These are phyloP conservation scores for Juglanconis sp. DNA, from an alignment of 2,329 filamentous ascomycete species.

Conservation along the genomic window DNA sequence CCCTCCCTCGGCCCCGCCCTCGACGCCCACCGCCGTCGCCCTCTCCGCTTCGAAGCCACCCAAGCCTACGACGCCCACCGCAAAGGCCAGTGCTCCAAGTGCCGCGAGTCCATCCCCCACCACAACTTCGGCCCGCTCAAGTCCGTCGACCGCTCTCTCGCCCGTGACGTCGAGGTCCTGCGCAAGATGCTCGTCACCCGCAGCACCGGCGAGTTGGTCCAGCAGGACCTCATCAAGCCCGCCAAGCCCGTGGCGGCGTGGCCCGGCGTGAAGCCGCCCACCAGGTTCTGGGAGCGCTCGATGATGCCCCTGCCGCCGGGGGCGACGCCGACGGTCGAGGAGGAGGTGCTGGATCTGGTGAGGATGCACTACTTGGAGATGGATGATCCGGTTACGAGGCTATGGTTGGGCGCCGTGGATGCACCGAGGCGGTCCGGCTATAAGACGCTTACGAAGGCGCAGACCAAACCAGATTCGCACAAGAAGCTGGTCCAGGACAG, in stretches of 20 bases:
- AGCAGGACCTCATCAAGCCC: background rate
- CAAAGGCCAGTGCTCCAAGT: background rate
- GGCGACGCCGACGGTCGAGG: slow-evolving; percentile 4
- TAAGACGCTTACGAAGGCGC: slow-evolving; percentile 1
- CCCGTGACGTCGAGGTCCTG: slow-evolving; percentile 26
- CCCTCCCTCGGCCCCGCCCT: no score
- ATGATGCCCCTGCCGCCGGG: background rate
- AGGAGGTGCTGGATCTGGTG: slow-evolving; percentile 22
- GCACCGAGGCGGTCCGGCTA: slow-evolving; percentile 1
- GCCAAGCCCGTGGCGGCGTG: no score
- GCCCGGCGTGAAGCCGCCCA: no score
- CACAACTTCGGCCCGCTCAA: slow-evolving; percentile 21
- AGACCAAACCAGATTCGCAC: background rate
- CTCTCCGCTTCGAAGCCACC: background rate
- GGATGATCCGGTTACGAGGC: slow-evolving; percentile 18
- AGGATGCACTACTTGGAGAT: slow-evolving; percentile 24
- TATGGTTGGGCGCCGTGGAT: slow-evolving; percentile 18
- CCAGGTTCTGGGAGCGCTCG: no score
- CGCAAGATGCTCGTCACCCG: slow-evolving; percentile 25
- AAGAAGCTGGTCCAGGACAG: background rate
- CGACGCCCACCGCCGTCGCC: no score
- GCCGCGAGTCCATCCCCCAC: background rate
- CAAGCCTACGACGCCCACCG: slow-evolving; percentile 15
- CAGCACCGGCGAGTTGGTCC: slow-evolving; percentile 1
- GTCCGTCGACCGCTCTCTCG: slow-evolving; percentile 22